Conservation (phyloP, 257 asterid species). For the Fraxinus pennsylvanica region DNA sequence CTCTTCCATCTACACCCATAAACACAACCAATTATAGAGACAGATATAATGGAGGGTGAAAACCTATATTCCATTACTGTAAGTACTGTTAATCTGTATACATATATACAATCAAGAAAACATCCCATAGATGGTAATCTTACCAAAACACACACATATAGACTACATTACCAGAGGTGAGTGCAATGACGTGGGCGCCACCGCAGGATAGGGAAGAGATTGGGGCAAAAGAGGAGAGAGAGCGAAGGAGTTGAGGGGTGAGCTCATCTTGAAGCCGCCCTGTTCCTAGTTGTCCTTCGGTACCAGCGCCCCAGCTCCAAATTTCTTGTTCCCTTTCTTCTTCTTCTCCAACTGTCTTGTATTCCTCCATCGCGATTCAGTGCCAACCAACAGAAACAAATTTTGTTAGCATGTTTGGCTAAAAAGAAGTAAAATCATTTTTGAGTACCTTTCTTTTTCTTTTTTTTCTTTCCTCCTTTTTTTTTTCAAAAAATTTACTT, state of each 20-base stretch:
- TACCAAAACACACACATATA: neutral
- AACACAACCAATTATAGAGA: constrained; percentile 16
- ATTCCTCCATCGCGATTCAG: constrained; percentile 19
- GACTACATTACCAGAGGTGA: constrained; percentile 50
- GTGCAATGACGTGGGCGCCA: constrained; percentile 87
- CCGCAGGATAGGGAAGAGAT: constrained; percentile 81
- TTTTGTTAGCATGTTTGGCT: no score
- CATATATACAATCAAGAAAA: neutral
- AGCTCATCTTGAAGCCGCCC: constrained; percentile 64
- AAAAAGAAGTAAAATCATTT: no score
- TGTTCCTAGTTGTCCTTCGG: constrained; percentile 85
- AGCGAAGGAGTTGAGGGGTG: constrained; percentile 56
- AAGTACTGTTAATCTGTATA: neutral
- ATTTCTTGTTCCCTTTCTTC: constrained; percentile 40
- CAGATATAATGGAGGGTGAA: neutral
- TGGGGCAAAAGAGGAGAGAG: constrained; percentile 52
- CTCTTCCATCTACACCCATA: constrained; percentile 62
- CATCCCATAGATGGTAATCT: neutral
- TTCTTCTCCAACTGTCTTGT: constrained; percentile 16
- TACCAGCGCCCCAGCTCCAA: constrained; percentile 99
- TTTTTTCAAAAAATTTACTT: no score
- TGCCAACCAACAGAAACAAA: no score
- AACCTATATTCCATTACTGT: no score
- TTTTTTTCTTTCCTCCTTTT: no score
- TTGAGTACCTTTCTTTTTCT: no score